Evolutionary conservation across 148 eudicot genomes (phyloP), one percentile per base, ranked within the genome.

Genomic region (Gaultheria prostrata): DNA sequence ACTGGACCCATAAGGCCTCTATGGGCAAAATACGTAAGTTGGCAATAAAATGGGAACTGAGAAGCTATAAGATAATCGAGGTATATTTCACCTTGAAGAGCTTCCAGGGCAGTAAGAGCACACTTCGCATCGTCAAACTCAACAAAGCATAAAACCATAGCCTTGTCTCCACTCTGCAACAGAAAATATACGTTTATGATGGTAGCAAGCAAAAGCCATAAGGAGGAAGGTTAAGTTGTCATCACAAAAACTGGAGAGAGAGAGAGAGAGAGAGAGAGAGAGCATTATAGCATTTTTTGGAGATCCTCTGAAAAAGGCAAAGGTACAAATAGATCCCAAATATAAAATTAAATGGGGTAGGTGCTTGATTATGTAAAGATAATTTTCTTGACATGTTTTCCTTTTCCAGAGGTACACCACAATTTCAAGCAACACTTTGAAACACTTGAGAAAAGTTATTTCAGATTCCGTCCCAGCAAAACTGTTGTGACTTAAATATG

Each of bases 31-130:
- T 63, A 67, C 35, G 3, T 8, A 3, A 67, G 56, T 63, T 14
- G 35, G 8, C 14, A 65, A 67, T 43, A 46, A 26, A 45, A 11
- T 28, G 33, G 72, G 12, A 67, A 61, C 28, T 9, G 49, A 14
- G 48, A 26, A 26, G 14, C 20, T 21, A 45, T 7, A 81, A 26
- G 43, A 51, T 15, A 65, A 15, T 45, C 35, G 17, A 81, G 77
- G 56, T 56, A 46, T 56, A 21, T 49, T 81, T 77, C 77, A 95
- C 98, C 98, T 93, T 95, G 96, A 80, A 95, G 96, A 51, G 98
- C 98, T 77, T 94, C 95, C 95, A 93, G 84, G 85, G 98, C 98
- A 84, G 98, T 93, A 86, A 89, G 88, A 71, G 98, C 98, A 85
- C 98, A 94, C 80, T 90, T 93, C 13, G 97, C 86, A 90, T 94